Evolutionary conservation across 2,329 filamentous ascomycete species (phyloP), one percentile per base, ranked within the genome.

Genomic region (Aureobasidium subglaciale): DNA sequence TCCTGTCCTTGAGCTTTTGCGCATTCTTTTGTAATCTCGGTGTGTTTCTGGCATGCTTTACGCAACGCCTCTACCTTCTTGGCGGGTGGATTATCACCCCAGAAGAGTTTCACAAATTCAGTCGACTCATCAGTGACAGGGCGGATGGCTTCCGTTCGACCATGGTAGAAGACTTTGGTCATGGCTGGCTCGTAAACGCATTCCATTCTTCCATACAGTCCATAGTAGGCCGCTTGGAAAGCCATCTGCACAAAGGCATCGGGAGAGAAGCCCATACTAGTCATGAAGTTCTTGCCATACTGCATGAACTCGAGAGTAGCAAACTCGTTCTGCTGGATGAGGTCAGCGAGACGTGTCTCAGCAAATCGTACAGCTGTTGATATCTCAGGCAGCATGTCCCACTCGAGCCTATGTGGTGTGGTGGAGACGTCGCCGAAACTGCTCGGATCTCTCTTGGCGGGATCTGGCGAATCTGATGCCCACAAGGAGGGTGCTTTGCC

Each of bases 221-320:
- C 93, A 66, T 96, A 99, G 75, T 99, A 97, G 1, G 93, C 92
- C 4, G 92, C 92, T 70, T 99, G 93, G 75, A 96, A 96, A 0
- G 93, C 93, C 92, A 99, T 97, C 71, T 99, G 93, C 18, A 99
- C 88, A 68, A 96, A 99, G 0, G 93, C 93, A 68, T 97, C 93
- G 0, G 93, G 92, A 0, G 92, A 97, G 72, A 97, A 95, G 7
- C 92, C 92, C 85, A 95, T 95, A 0, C 87, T 90, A 0, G 90
- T 97, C 71, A 99, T 96, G 68, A 96, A 96, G 71, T 93, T 96
- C 77, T 96, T 96, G 62, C 93, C 93, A 64, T 95, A 99, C 22
- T 85, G 83, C 46, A 77, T 75, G 63, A 97, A 97, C 63, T 97
- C 92, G 4, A 97, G 78, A 11, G 90, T 95, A 59, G 90, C 81